Conservation (phyloP, 139 green algal genomes). For the Desmodesmus armatus region DNA sequence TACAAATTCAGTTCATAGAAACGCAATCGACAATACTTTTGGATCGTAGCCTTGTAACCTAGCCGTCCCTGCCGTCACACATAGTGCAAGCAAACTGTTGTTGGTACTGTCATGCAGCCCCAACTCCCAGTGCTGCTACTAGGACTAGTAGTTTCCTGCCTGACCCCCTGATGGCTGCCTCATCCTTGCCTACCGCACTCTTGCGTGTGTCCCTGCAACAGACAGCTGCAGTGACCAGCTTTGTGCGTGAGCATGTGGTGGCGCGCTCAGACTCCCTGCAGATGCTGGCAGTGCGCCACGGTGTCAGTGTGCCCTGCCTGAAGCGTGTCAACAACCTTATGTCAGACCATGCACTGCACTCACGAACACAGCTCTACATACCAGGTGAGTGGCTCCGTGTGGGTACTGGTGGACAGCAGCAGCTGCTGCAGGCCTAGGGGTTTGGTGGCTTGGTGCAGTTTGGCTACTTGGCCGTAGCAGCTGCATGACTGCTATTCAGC, state of each 20-base stretch:
- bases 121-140: too few relatives aligned
- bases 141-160: too few relatives aligned
- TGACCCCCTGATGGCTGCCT: too few relatives aligned
- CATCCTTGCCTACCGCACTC: background rate
- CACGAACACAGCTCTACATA: slow-evolving; percentile 52
- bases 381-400: slow-evolving; percentile 42
- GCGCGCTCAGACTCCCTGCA: slow-evolving; percentile 43
- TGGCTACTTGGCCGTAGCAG: background rate
- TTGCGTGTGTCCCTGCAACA: slow-evolving; percentile 6
- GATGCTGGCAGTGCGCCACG: slow-evolving; percentile 61
- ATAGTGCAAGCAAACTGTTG: too few relatives aligned
- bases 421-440: background rate
- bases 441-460: too few relatives aligned
- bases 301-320: slow-evolving; percentile 37
- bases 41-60: too few relatives aligned
- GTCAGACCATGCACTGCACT: slow-evolving; percentile 52
- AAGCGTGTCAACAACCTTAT: slow-evolving; percentile 64
- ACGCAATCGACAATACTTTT: too few relatives aligned
- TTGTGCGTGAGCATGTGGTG: slow-evolving; percentile 46
- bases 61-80: too few relatives aligned
- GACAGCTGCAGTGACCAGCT: slow-evolving; percentile 43
- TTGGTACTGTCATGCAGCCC: too few relatives aligned
- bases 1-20: too few relatives aligned
- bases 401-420: background rate
- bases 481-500: background rate